Evolutionary conservation across 495 filamentous ascomycete species (phyloP), one percentile per base, ranked within the genome.

Genomic region (Aspergillus conjunctus): DNA sequence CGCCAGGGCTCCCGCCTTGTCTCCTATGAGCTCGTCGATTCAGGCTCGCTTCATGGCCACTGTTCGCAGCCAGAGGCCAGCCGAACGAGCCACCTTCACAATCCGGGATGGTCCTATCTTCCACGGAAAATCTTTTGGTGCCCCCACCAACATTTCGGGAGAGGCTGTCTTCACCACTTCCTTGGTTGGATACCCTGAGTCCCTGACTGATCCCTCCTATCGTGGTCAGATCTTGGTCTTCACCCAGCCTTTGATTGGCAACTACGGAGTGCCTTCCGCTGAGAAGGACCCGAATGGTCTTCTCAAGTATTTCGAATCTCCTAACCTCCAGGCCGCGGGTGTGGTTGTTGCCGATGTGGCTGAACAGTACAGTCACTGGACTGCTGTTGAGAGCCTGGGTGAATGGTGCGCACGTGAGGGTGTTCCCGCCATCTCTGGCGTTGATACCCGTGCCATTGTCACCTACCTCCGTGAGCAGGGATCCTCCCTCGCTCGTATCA

Each of bases 161-260:
- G 92, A 97, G 77, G 92, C 93, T 46, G 92, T 96, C 67, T 96
- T 96, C 85, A 97, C 91, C 62, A 96, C 91, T 55, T 93, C 90
- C 30, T 82, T 93, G 59, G 93, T 97, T 60, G 92, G 91, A 60
- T 98, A 98, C 72, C 94, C 94, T 61, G 95, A 98, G 79, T 97
- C 93, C 46, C 86, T 99, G 85, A 98, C 94, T 70, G 95, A 98
- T 68, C 95, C 94, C 41, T 98, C 94, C 32, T 99, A 99, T 82
- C 92, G 95, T 65, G 95, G 95, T 46, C 95, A 99, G 79, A 98
- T 98, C 59, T 80, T 97, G 67, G 93, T 98, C 68, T 97, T 99
- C 82, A 99, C 94, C 56, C 91, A 96, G 72, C 94, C 94, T n/a
- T 79, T 99, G 63, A 97, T 99, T 73, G 94, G 94, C 64, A 99